Base-by-base conservation (phyloP, 305 asterid genomes). In the Rubia balearica region DNA sequence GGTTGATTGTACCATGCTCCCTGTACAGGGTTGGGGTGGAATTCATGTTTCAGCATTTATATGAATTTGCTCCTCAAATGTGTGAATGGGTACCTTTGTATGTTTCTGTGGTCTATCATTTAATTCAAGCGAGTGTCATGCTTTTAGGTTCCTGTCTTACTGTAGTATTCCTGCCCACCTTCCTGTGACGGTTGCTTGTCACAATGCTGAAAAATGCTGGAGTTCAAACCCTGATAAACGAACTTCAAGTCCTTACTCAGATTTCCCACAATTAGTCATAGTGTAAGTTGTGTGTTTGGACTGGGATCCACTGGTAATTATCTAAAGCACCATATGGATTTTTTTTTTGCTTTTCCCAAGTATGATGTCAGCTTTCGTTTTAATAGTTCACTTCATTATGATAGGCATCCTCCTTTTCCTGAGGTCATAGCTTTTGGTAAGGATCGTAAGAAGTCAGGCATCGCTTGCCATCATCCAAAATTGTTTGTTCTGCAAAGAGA, bases 381-480 rank as follows among this genome's bases (percentile, higher is more conserved):
- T 57, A 49, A 11, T 82, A 65, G 65, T 67, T 76, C 66, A 67
- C 62, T 77, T 74, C 74, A 27, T 78, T 46, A 77, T 81, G 61
- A 81, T 72, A 91, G 98, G 89, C 83, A 86, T 74, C 96, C 98
- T 76, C 92, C 81, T 73, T 91, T 91, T 78, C 96, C 98, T 68
- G 98, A 86, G 82, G 89, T 62, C 75, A 91, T 91, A 86, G 96
- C 96, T 82, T 91, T 91, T 82, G 93, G 89, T 71, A 84, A 85
- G 75, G 98, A 86, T 79, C 84, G 84, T 64, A 91, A 80, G 85
- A 89, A 79, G 81, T 83, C 83, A 51, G 98, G 96, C 74, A 88
- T 91, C 33, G 98, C 88, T 76, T 91, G 98, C 77, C 98, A 91
- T 84, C 98, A 91, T 74, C 96, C 98, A 38, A 91, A 91, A 81